Conservation (phyloP, 1,284 basidiomycete species). For the Heterobasidion occidentale region DNA sequence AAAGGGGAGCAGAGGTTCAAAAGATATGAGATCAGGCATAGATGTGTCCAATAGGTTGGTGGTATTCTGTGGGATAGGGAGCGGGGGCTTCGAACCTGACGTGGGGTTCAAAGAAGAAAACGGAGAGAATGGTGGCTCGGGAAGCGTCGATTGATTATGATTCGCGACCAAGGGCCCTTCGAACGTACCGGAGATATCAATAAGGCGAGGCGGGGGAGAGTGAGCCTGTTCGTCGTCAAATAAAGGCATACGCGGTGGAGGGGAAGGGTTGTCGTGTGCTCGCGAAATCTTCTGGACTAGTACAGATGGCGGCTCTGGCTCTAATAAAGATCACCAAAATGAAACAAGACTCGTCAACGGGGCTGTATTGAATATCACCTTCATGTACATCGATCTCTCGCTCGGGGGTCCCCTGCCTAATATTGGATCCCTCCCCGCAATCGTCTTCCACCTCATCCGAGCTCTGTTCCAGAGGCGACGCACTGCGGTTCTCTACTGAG, state of each 20-base stretch:
- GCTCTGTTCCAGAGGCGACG: constrained; percentile 5
- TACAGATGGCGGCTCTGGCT: constrained; percentile 54
- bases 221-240: background rate
- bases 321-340: background rate
- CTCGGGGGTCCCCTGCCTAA: background rate
- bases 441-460: constrained; percentile 20
- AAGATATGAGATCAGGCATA: constrained; percentile 1
- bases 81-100: background rate
- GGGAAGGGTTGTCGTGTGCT: constrained; percentile 69
- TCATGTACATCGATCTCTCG: constrained; percentile 18
- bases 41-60: background rate
- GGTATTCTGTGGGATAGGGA: background rate
- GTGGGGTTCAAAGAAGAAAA: background rate
- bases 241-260: constrained; percentile 39
- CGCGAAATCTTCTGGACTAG: constrained; percentile 56
- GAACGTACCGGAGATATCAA: background rate
- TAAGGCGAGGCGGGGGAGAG: background rate
- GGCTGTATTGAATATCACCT: constrained; percentile 14
- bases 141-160: background rate
- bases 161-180: background rate
- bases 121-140: background rate
- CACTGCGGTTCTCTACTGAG: constrained; percentile 10
- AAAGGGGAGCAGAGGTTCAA: background rate
- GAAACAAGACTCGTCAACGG: background rate
- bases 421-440: constrained; percentile 16